phyloP scores from a whole-genome alignment of 768 basidiomycete species.

The Porphyrellus cyaneotinctus region DNA sequence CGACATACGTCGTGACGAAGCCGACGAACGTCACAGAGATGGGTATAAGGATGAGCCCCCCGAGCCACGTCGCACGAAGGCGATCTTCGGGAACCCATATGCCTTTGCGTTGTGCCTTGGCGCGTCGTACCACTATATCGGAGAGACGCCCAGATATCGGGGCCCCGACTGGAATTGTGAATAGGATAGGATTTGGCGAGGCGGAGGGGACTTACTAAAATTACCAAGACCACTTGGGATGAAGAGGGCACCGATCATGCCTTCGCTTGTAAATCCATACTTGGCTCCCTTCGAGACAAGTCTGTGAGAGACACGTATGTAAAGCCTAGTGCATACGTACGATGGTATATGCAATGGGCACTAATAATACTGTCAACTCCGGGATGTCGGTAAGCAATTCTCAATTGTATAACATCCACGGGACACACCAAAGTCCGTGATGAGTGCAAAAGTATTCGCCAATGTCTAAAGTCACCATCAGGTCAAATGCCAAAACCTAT shows the following conservation, averaged over 20 bases:
- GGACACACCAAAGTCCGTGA: conserved; percentile 35
- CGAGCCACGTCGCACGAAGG: conserved; percentile 47
- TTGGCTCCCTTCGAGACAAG: conserved; percentile 42
- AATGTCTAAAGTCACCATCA: conserved; percentile 34
- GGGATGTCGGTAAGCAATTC: neutral
- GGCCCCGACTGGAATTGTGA: conserved; percentile 46
- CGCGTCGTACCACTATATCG: conserved; percentile 47
- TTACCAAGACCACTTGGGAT: conserved; percentile 29
- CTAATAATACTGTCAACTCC: conserved; percentile 36
- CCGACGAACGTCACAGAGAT: conserved; percentile 48
- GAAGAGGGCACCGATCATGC: conserved; percentile 22
- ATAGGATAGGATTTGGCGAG: neutral
- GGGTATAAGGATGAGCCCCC: conserved; percentile 48
- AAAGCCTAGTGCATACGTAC: conserved; percentile 34
- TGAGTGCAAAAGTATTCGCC: conserved; percentile 31
- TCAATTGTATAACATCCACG: neutral
- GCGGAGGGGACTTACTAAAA: conserved; percentile 10
- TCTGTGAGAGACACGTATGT: neutral
- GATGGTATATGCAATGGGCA: conserved; percentile 65
- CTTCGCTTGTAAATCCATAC: conserved; percentile 24
- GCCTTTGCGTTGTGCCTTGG: conserved; percentile 48
- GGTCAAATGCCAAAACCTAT: neutral
- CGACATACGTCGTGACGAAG: conserved; percentile 47
- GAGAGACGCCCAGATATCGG: conserved; percentile 57
- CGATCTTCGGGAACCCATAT: conserved; percentile 69